These are phyloP conservation scores for Staphylotrichum longicolle DNA, from an alignment of 495 filamentous ascomycete species.

Conservation along the genomic window DNA sequence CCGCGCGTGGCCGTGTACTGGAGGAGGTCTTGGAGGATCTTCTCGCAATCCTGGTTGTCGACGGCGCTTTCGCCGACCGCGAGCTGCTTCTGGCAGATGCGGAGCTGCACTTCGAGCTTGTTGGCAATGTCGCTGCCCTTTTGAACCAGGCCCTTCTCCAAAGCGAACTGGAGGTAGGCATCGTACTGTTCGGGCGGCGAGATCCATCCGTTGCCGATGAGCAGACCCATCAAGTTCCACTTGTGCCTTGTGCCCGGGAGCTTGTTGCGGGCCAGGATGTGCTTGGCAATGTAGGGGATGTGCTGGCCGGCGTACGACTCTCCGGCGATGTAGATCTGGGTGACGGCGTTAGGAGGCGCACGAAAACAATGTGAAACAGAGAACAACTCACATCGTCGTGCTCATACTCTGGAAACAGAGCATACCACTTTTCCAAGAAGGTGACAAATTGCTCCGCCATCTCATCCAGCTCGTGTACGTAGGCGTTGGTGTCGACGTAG, in stretches of 20 bases:
- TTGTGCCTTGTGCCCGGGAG: constrained; percentile 34
- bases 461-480: constrained; percentile 76
- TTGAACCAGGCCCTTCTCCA: constrained; percentile 67
- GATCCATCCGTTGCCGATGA: constrained; percentile 98
- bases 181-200: constrained; percentile 85
- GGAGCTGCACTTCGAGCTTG: constrained; percentile 50
- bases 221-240: constrained; percentile 83
- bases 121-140: constrained; percentile 62
- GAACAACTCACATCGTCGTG: constrained; percentile 76
- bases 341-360: constrained; percentile 19
- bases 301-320: constrained; percentile 97
- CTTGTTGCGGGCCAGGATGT: constrained; percentile 81
- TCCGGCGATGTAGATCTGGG: constrained; percentile 84
- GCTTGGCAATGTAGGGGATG: constrained; percentile 91
- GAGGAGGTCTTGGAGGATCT: constrained; percentile 68
- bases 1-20: constrained; percentile 51
- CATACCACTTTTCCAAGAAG: constrained; percentile 89
- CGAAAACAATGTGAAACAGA: neutral
- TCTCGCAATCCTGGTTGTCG: constrained; percentile 68
- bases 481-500: constrained; percentile 85
- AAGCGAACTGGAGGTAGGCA: constrained; percentile 77
- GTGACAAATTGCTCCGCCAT: constrained; percentile 86
- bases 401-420: constrained; percentile 86
- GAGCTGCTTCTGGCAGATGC: constrained; percentile 61
- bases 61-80: constrained; percentile 61